A percentile compares a stretch with the other conserved stretches of the same genome.
phyloP scores from a whole-genome alignment of 2,329 filamentous ascomycete genomes.

The Fusarium neocosmosporiellum region DNA sequence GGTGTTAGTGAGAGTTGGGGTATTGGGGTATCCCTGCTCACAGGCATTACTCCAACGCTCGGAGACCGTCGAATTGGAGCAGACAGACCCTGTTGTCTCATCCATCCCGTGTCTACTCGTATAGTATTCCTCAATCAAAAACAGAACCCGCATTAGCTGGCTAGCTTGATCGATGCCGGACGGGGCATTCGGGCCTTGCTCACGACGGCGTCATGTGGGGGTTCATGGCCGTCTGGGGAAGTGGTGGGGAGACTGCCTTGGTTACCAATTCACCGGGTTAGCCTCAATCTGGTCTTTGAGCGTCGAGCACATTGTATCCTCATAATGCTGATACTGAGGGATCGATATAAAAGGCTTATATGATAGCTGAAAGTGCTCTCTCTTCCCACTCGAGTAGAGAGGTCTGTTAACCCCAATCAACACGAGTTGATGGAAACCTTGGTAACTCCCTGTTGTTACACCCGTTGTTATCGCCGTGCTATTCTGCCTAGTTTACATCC shows the following conservation, averaged over 20 bases:
- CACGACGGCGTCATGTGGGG: conserved; percentile 13
- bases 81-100: background rate
- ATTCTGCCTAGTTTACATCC: background rate
- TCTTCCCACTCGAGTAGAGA: background rate
- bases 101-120: background rate
- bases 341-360: background rate
- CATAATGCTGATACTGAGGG: background rate
- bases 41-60: conserved; percentile 7
- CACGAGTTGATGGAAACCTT: background rate
- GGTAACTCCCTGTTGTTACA: background rate
- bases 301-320: background rate
- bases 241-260: background rate
- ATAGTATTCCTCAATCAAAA: background rate
- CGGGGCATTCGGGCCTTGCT: background rate
- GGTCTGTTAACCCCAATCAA: background rate
- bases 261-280: background rate
- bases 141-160: background rate
- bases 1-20: background rate
- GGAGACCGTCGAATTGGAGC: background rate
- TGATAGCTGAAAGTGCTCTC: background rate
- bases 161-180: background rate
- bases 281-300: background rate
- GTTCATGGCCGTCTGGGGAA: conserved; percentile 2
- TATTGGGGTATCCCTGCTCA: conserved; percentile 10
- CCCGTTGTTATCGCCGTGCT: background rate